These are phyloP conservation scores for Heracleum sosnowskyi DNA, from an alignment of 129 eudicot species.

Conservation along the genomic window DNA sequence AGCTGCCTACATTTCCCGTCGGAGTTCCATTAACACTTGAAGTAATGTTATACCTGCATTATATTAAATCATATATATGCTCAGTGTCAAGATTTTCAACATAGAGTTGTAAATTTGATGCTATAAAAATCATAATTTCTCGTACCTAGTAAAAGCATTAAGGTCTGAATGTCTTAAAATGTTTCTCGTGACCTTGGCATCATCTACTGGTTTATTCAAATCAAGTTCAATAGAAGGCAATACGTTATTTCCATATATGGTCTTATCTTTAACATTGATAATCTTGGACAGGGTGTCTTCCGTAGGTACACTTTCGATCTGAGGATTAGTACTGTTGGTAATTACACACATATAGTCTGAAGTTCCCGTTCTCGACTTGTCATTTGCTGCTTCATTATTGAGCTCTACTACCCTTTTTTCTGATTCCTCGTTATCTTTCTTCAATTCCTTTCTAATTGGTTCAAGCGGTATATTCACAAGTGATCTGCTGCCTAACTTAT, in stretches of 20 bases:
- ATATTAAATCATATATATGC: slow-evolving; percentile 1
- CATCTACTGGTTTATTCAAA: slow-evolving; percentile 44
- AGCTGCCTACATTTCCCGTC: slow-evolving; percentile 62
- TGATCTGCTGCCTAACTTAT: too few species aligned
- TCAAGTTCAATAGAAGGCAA: slow-evolving; percentile 51
- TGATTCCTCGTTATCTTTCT: slow-evolving; percentile 19
- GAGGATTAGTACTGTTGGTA: slow-evolving; percentile 14
- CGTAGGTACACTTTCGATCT: slow-evolving; percentile 8
- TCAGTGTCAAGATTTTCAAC: neutral
- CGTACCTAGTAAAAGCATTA: slow-evolving; percentile 65
- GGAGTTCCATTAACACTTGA: slow-evolving; percentile 42
- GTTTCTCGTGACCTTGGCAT: slow-evolving; percentile 33
- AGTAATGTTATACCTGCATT: slow-evolving; percentile 47
- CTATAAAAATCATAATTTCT: neutral
- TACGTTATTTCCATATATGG: slow-evolving; percentile 23
- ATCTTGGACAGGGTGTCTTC: slow-evolving; percentile 17
- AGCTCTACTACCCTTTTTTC: slow-evolving; percentile 14
- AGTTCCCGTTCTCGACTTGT: slow-evolving; percentile 22
- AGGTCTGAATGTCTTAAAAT: slow-evolving; percentile 46
- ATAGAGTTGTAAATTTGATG: neutral
- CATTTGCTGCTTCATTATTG: slow-evolving; percentile 12
- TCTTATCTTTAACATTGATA: slow-evolving; percentile 28
- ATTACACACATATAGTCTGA: slow-evolving; percentile 20
- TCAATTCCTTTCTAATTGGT: slow-evolving; percentile 20
- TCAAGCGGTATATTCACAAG: slow-evolving; percentile 13